phyloP scores from a whole-genome alignment of 1,284 basidiomycete genomes.

The Neotropicomus parvogracilis region DNA sequence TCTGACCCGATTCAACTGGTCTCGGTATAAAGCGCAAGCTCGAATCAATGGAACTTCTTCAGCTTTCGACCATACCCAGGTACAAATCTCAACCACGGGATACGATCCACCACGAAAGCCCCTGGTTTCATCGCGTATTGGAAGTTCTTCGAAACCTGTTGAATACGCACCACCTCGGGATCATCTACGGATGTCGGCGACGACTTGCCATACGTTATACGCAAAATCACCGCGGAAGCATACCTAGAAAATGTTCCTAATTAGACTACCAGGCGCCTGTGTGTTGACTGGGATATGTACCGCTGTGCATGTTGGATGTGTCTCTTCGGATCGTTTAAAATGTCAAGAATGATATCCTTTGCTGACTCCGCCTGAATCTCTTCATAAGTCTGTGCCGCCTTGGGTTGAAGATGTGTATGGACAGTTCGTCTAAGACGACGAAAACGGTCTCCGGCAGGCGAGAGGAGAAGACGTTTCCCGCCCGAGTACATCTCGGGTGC shows the following conservation, averaged over 20 bases:
- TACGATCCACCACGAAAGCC: conserved; percentile 53
- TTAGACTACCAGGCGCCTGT: not conserved
- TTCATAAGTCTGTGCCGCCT: conserved; percentile 33
- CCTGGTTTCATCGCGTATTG: conserved; percentile 50
- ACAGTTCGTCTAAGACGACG: conserved; percentile 29
- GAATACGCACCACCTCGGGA: conserved; percentile 52
- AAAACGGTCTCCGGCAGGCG: conserved; percentile 21
- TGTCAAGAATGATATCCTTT: conserved; percentile 36
- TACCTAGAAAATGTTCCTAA: too few relatives aligned
- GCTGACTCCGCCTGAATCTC: conserved; percentile 35
- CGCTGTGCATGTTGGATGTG: conserved; percentile 33
- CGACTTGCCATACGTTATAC: conserved; percentile 59
- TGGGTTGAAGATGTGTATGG: conserved; percentile 38
- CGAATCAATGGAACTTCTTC: conserved; percentile 48
- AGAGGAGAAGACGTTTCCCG: conserved; percentile 24
- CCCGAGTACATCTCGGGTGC: conserved; percentile 26
- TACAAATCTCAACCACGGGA: conserved; percentile 48
- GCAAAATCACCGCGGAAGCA: conserved; percentile 59
- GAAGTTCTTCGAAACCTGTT: conserved; percentile 45
- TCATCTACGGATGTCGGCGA: conserved; percentile 48
- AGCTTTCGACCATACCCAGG: conserved; percentile 15
- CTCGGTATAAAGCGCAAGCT: conserved; percentile 51
- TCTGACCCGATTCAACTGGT: conserved; percentile 43
- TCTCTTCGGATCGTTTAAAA: conserved; percentile 34
- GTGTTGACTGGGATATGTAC: conserved; percentile 15